Evolutionary conservation across 2,329 filamentous ascomycete species (phyloP), one percentile per base, ranked within the genome.

Genomic region (Colletotrichum eremochloae): DNA sequence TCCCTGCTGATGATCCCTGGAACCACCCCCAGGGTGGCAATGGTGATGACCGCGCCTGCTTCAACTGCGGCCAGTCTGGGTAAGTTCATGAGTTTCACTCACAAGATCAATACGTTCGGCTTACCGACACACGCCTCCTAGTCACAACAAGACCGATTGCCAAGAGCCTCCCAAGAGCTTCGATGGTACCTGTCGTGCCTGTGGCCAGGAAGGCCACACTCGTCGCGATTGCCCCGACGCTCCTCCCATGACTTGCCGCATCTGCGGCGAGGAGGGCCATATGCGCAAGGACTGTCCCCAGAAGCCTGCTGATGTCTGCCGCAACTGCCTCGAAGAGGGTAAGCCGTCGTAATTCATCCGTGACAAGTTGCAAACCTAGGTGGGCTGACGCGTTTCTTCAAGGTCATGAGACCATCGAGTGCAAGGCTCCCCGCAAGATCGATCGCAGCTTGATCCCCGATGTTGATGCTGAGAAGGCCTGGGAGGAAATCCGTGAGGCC

Each of bases 311-410:
- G 80, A 82, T 75, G 69, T 85, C 12, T 93, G 91, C 81, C 84
- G 85, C 63, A 91, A 92, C 77, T 94, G 92, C 77, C 82, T 86
- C 42, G 80, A 90, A 74, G 86, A 89, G 76, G 90, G 91, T 90
- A 78, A 75, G 82, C 76, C 20, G 31, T 24, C 18, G 18, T 36
- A 33, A 15, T 46, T 38, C 40, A 24, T 38, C 33, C 24, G 40
- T 40, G 12, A 20, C 42, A 18, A 63, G 24, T 33, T 29, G 8
- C 18, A 52, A 12, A 31, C 48, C 7, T 52, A 14, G 20, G 20
- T 46, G 44, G 20, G 20, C 75, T 68, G 31, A 68, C 57, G 61
- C 7, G 0, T 42, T 8, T 46, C 44, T 50, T 55, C 15, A 8
- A 91, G 90, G 89, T 1, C 91, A 94, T 77, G 77, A 80, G 29